phyloP scores from a whole-genome alignment of 208 protist genomes.

The Crithidia fasciculata region DNA sequence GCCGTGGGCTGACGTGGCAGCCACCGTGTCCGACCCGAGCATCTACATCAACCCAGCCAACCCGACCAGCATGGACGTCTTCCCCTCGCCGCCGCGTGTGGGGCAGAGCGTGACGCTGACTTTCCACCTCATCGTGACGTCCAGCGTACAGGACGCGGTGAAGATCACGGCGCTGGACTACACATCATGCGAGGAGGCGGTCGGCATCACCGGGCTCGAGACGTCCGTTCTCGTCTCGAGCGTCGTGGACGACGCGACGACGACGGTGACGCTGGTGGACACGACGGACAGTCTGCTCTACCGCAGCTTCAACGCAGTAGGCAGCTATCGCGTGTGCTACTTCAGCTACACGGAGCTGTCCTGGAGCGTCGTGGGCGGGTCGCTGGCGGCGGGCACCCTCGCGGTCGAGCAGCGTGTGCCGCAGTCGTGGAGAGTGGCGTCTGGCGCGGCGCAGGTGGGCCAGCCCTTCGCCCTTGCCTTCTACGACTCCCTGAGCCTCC shows the following conservation, averaged over 20 bases:
- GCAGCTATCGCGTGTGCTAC: conserved; percentile 83
- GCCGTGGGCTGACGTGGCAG: conserved; percentile 71
- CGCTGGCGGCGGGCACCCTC: conserved; percentile 45
- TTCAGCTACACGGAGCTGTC: conserved; percentile 61
- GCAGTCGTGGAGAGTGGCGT: conserved; percentile 46
- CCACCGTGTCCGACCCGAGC: conserved; percentile 38
- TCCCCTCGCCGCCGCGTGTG: conserved; percentile 76
- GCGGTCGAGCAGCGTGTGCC: conserved; percentile 50
- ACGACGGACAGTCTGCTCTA: conserved; percentile 70
- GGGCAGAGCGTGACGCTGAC: conserved; percentile 87
- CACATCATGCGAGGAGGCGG: conserved; percentile 56
- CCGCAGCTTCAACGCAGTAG: conserved; percentile 77
- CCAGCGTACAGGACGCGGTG: conserved; percentile 58
- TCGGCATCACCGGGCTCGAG: conserved; percentile 42
- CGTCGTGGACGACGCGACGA: conserved; percentile 45
- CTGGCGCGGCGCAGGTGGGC: conserved; percentile 40
- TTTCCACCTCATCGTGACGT: conserved; percentile 58
- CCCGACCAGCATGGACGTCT: conserved; percentile 64
- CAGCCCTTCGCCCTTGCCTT: conserved; percentile 67
- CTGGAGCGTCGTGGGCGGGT: conserved; percentile 83
- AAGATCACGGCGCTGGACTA: conserved; percentile 46
- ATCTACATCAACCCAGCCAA: conserved; percentile 56
- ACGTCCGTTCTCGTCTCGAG: conserved; percentile 40
- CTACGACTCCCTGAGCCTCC: conserved; percentile 43
- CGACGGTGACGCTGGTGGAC: conserved; percentile 63